phyloP scores from a whole-genome alignment of 2,329 filamentous ascomycete genomes.

The Colletotrichum cordylinicola region DNA sequence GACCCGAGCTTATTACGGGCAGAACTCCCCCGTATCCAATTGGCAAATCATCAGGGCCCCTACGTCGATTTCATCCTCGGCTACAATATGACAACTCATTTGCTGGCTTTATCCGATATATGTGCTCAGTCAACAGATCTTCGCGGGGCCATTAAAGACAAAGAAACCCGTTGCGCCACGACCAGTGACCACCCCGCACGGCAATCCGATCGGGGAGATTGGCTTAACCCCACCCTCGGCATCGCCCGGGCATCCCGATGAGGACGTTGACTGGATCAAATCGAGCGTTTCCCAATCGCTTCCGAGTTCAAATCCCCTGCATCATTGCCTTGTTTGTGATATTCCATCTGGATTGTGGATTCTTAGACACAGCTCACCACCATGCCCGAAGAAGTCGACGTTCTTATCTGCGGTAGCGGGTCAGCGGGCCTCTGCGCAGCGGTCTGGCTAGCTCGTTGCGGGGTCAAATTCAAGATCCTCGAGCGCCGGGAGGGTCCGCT shows the following conservation, averaged over 20 bases:
- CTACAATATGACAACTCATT: rapidly evolving
- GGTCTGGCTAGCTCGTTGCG: conserved; percentile 45
- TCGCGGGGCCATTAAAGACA: not conserved
- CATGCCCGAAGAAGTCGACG: conserved; percentile 20
- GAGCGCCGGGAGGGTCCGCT: conserved; percentile 29
- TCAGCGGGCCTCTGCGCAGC: conserved; percentile 49
- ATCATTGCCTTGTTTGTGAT: not conserved
- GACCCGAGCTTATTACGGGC: not conserved
- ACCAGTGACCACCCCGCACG: not conserved
- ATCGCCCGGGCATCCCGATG: not conserved
- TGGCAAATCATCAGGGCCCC: rapidly evolving
- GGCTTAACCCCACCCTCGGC: not conserved
- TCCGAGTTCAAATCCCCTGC: not conserved
- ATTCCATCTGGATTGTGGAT: not conserved
- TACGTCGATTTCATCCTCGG: rapidly evolving
- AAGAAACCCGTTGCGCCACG: not conserved
- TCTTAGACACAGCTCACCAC: not conserved
- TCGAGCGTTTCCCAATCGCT: too few species aligned
- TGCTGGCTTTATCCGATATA: not conserved
- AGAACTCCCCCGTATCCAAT: rapidly evolving
- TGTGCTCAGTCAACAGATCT: rapidly evolving
- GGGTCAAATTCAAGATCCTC: conserved; percentile 46
- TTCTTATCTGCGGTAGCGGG: conserved; percentile 16
- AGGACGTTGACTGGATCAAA: not conserved
- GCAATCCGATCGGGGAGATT: not conserved